Base-by-base conservation (phyloP, 2,329 filamentous ascomycete genomes). In the Stylonectria norvegica region DNA sequence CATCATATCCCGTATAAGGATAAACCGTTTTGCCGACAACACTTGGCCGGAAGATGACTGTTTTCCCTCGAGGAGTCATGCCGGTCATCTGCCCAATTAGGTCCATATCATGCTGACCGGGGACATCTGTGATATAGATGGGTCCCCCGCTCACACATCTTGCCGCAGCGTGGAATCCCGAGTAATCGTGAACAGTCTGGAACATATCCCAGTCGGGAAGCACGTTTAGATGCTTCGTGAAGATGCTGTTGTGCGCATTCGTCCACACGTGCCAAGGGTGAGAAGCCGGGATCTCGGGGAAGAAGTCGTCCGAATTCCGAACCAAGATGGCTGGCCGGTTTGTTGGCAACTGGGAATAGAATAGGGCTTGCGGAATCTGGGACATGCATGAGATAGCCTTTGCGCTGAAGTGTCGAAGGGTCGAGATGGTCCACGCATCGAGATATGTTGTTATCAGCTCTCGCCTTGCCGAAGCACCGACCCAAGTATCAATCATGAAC, bases 191-290 rank as follows among this genome's bases (percentile, higher is more conserved):
- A 2, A 68, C 67, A 1, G 79, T 82, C 53, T 83, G 80, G 57
- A 84, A 84, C 80, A 84, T 83, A 50, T 84, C 80, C 78, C 79
- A 84, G 62, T 96, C 90, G 0, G 93, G 91, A 1, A 97, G 67
- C 1, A 89, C 79, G 52, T 96, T 95, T 20, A 97, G 72, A 57
- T 93, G 84, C 48, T 88, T 82, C 2, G 85, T 90, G 11, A 97
- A 71, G 1, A 97, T 72, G 20, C 80, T 75, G 60, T 95, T 96
- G 64, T 96, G 86, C 0, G 91, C 91, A 59, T 97, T 98, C 48
- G 85, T 81, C 72, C 94, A 98, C 23, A 97, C 77, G 62, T 98
- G 93, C 91, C 93, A 98, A 0, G 90, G 79, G 47, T 98, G 93
- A 5, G 85, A 89, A 0, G 80, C 76, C 0, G 83, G 78, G 4